Evolutionary conservation across 1,284 basidiomycete species (phyloP), one percentile per base, ranked within the genome.

Genomic region (Ustilago nuda): DNA sequence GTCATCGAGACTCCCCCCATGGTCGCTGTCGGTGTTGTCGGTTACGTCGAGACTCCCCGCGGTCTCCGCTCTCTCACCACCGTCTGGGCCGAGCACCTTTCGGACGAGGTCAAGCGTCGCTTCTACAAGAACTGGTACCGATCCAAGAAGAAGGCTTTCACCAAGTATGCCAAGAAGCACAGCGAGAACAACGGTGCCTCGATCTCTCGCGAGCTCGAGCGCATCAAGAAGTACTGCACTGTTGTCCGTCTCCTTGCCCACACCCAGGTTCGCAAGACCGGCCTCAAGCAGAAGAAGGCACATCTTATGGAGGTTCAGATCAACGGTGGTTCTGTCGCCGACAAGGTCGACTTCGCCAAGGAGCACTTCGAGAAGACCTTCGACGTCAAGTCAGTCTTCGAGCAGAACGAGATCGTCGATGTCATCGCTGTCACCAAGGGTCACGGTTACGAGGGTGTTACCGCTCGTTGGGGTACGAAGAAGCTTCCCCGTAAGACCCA

Each of bases 121-220:
- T 98, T 99, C 93, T 98, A 98, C 93, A 98, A 96, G 91, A 99
- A 98, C 92, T 99, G 97, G 97, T 99, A 99, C 91, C 92, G 94
- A 85, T 96, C 94, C 72, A 99, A 99, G 93, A 99, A 98, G 92
- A 99, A 99, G 92, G 96, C 96, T 55, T 98, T 98, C 91, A 98
- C 96, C 85, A 88, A 89, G 86, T 96, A 98, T 89, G 96, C 96
- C 87, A 98, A 98, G 92, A 98, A 98, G 90, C 93, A 97, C 88
- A 93, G 95, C 66, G 96, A 98, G 88, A 93, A 94, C 87, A 91
- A 91, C 86, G 94, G 94, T 87, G 94, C 95, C 88, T 94, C 94
- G 64, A 91, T 94, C 86, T 89, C 92, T 78, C 94, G 95, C 86
- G 97, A 99, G 88, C 92, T 99, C 85, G 96, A 99, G 91, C 94